These are phyloP conservation scores for Saccharata proteae DNA, from an alignment of 2,329 filamentous ascomycete genomes.

Conservation along the genomic window DNA sequence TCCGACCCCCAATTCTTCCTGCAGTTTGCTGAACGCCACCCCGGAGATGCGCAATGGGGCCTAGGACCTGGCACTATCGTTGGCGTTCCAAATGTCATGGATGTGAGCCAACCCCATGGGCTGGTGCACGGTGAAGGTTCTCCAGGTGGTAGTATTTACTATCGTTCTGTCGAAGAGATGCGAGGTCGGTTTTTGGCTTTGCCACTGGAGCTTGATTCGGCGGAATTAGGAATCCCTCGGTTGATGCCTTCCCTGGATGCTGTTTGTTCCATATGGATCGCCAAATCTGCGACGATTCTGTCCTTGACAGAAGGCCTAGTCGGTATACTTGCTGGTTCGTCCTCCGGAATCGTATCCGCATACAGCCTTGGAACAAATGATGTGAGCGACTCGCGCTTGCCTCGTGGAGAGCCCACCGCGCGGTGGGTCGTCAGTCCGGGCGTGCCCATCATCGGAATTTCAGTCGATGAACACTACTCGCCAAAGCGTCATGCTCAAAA, in stretches of 20 bases:
- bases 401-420: slow-evolving; percentile 66
- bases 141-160: slow-evolving; percentile 71
- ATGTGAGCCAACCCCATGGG: slow-evolving; percentile 76
- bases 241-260: slow-evolving; percentile 59
- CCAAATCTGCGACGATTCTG: slow-evolving; percentile 64
- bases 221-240: slow-evolving; percentile 62
- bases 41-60: slow-evolving; percentile 64
- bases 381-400: slow-evolving; percentile 49
- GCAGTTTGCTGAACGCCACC: slow-evolving; percentile 67
- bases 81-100: slow-evolving; percentile 75
- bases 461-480: slow-evolving; percentile 73
- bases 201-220: slow-evolving; percentile 48
- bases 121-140: slow-evolving; percentile 77
- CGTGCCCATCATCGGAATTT: slow-evolving; percentile 76
- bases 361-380: slow-evolving; percentile 60
- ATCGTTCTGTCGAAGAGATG: slow-evolving; percentile 60
- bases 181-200: slow-evolving; percentile 62
- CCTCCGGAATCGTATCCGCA: slow-evolving; percentile 67
- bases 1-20: slow-evolving; percentile 62
- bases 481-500: slow-evolving; percentile 54
- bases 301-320: slow-evolving; percentile 63
- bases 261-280: slow-evolving; percentile 76
- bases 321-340: slow-evolving; percentile 73
- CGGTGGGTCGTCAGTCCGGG: slow-evolving; percentile 87
- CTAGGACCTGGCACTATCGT: slow-evolving; percentile 63